A percentile compares a stretch with the other conserved stretches of the same genome.
Conservation (phyloP, 2,329 filamentous ascomycete genomes). For the Cladosporium colombiae region DNA sequence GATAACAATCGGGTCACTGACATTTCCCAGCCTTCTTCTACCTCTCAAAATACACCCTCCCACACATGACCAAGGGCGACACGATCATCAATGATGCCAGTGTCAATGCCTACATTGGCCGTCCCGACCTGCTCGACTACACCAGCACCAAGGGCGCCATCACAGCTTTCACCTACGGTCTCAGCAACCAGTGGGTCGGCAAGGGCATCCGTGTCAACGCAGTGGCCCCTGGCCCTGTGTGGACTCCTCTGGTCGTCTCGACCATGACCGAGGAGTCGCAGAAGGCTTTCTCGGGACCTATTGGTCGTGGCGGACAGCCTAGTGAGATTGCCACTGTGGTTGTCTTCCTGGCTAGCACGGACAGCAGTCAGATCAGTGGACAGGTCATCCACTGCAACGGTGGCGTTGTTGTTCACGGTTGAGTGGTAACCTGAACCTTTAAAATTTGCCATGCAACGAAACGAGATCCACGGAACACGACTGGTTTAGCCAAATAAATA, state of each 20-base stretch:
- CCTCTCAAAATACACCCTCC: constrained; percentile 73
- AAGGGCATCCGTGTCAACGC: constrained; percentile 76
- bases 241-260: constrained; percentile 72
- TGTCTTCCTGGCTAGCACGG: constrained; percentile 74
- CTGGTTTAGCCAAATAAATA: background rate
- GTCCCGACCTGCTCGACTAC: constrained; percentile 79
- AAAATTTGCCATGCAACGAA: background rate
- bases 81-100: constrained; percentile 85
- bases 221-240: constrained; percentile 76
- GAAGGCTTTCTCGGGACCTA: constrained; percentile 71
- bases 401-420: constrained; percentile 56
- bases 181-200: constrained; percentile 72
- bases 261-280: constrained; percentile 72
- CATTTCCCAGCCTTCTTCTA: constrained; percentile 63
- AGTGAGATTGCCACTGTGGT: constrained; percentile 80
- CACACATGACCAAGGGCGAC: constrained; percentile 71
- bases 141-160: constrained; percentile 78
- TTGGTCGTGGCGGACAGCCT: constrained; percentile 76
- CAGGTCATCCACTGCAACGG: constrained; percentile 69
- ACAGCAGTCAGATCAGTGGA: constrained; percentile 73
- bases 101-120: constrained; percentile 80
- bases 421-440: background rate
- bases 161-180: constrained; percentile 73
- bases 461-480: background rate
- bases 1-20: background rate